Percentiles rank a stretch among this genome's conserved stretches.
Conservation (phyloP, 768 basidiomycete species). For the Tricholoma bakamatsutake region DNA sequence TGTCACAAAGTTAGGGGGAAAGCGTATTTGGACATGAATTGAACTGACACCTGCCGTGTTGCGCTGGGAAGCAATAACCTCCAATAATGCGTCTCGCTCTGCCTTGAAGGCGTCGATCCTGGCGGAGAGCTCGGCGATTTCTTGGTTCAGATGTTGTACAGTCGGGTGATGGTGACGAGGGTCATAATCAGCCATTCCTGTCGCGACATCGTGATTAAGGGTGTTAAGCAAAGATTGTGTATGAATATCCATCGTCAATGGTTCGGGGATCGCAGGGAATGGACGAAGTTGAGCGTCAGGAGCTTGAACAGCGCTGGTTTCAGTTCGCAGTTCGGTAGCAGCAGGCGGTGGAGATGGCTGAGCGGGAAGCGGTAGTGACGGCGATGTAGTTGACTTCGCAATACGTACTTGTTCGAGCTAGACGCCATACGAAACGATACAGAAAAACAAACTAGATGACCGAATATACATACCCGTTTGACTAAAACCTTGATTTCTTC, state of each 20-base stretch:
- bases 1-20: not conserved
- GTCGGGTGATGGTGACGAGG: not conserved
- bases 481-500: conserved; percentile 35
- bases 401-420: not conserved
- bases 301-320: not conserved
- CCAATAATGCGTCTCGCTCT: conserved; percentile 27
- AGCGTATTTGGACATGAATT: not conserved
- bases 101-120: conserved; percentile 31
- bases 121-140: conserved; percentile 28
- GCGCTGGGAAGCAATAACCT: not conserved
- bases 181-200: not conserved
- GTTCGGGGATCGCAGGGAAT: not conserved
- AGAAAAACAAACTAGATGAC: not conserved
- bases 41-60: not conserved
- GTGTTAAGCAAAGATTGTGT: not conserved
- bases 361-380: not conserved
- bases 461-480: conserved; percentile 21
- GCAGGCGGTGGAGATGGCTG: not conserved
- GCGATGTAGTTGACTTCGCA: not conserved
- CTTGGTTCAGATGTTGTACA: conserved; percentile 23
- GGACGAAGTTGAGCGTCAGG: not conserved
- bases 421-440: not conserved
- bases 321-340: not conserved
- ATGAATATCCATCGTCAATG: not conserved
- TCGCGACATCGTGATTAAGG: not conserved